Conservation (phyloP, 1,284 basidiomycete genomes). For the Erythrobasidium hasegawianum region DNA sequence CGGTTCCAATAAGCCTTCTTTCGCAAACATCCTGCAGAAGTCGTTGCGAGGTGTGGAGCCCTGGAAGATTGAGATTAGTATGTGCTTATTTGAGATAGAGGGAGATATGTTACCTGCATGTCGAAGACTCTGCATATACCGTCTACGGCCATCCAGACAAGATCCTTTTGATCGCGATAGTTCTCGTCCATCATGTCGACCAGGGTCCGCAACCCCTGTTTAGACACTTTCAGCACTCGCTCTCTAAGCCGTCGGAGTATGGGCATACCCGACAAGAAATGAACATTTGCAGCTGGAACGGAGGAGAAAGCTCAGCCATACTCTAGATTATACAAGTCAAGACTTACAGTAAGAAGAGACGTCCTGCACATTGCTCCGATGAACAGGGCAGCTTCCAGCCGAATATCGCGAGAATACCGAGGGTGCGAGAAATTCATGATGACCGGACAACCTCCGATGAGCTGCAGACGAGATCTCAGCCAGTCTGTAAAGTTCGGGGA, state of each 20-base stretch:
- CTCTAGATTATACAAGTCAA: not conserved
- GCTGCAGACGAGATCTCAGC: no score
- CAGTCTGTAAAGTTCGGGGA: no score
- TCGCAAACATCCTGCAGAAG: constrained; percentile 96
- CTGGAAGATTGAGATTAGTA: constrained; percentile 55
- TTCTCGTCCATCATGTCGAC: constrained; percentile 96
- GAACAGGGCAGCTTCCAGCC: constrained; percentile 91
- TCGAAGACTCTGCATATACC: constrained; percentile 94
- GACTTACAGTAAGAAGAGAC: constrained; percentile 68
- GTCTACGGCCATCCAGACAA: constrained; percentile 90
- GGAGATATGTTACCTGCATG: constrained; percentile 58
- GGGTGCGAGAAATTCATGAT: constrained; percentile 79
- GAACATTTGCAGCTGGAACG: constrained; percentile 77
- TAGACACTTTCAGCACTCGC: no score
- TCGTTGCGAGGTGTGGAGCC: constrained; percentile 95
- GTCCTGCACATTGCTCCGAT: constrained; percentile 87
- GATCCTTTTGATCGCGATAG: constrained; percentile 76
- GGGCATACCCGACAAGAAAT: constrained; percentile 60
- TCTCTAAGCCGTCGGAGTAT: no score
- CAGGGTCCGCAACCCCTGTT: constrained; percentile 51
- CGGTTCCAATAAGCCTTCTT: constrained; percentile 91
- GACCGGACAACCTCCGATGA: constrained; percentile 48
- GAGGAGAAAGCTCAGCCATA: not conserved
- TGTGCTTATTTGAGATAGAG: no score
- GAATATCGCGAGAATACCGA: constrained; percentile 85